A percentile compares a stretch with the other conserved stretches of the same genome.
phyloP scores from a whole-genome alignment of 148 eudicot species.

The Nepenthes mirabilis region DNA sequence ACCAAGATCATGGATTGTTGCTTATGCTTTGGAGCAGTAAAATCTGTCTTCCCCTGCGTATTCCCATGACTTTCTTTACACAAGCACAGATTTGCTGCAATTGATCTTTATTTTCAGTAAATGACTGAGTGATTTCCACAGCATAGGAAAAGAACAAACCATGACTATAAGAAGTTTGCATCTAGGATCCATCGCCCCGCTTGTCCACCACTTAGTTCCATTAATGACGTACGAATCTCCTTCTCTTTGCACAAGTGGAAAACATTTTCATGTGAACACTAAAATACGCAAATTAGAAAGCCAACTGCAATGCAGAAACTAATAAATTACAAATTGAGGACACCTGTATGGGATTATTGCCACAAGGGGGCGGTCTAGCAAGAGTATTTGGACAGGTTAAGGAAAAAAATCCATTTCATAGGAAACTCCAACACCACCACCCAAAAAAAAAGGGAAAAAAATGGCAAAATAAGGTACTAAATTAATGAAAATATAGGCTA shows the following conservation, averaged over 20 bases:
- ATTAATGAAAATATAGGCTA: no score
- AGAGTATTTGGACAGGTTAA: not conserved
- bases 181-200: slow-evolving; percentile 99
- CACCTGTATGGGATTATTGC: not conserved
- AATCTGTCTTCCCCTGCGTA: slow-evolving; percentile 88
- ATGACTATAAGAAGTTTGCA: slow-evolving; percentile 85
- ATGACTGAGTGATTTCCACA: not conserved
- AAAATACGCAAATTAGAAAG: not conserved
- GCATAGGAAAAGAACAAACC: slow-evolving; percentile 36
- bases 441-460: not conserved
- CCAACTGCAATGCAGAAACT: no score
- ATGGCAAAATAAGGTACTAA: no score
- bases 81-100: not conserved
- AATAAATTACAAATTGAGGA: not conserved
- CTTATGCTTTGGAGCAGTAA: slow-evolving; percentile 69
- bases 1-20: slow-evolving; percentile 97
- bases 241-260: slow-evolving; percentile 34
- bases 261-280: not conserved
- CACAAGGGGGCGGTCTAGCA: not conserved
- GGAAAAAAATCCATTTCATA: no score
- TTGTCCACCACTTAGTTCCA: slow-evolving; percentile 99
- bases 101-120: not conserved
- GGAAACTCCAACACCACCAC: no score
- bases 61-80: slow-evolving; percentile 1
- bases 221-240: slow-evolving; percentile 79